Percentiles rank a stretch among this genome's conserved stretches.
These are phyloP conservation scores for Xylariaceae sp. DNA, from an alignment of 2,329 filamentous ascomycete genomes.

Conservation along the genomic window DNA sequence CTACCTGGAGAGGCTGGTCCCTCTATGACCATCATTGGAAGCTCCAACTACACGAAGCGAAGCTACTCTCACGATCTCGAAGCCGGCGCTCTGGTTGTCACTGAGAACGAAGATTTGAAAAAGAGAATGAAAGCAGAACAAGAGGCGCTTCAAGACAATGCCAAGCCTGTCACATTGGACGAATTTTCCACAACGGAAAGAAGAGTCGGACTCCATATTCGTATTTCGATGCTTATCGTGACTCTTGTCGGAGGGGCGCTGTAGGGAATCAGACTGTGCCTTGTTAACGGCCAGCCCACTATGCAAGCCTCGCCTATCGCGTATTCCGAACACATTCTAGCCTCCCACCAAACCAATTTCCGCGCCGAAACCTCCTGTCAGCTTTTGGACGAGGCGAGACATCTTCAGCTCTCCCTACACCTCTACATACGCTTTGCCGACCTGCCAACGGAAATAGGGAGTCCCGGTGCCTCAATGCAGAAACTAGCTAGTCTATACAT, in stretches of 20 bases:
- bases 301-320: no score
- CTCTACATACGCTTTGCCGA: no score
- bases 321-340: no score
- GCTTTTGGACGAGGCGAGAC: no score
- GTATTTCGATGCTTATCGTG: conserved; percentile 93
- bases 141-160: conserved; percentile 73
- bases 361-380: no score
- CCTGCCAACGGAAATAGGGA: no score
- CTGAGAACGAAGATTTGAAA: conserved; percentile 70
- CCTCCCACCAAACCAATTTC: no score
- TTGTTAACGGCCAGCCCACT: no score
- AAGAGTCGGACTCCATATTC: conserved; percentile 79
- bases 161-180: conserved; percentile 64
- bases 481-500: no score
- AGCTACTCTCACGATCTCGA: conserved; percentile 93
- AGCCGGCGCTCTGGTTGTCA: conserved; percentile 82
- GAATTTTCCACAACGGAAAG: conserved; percentile 81
- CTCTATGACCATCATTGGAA: conserved; percentile 80
- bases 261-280: conserved; percentile 41
- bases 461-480: no score
- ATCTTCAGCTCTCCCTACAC: no score
- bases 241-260: conserved; percentile 82
- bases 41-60: conserved; percentile 92
- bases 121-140: conserved; percentile 75
- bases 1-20: conserved; percentile 65